Conservation (phyloP, 371 early-diverging fungal genomes). For the Actinomucor elegans region DNA sequence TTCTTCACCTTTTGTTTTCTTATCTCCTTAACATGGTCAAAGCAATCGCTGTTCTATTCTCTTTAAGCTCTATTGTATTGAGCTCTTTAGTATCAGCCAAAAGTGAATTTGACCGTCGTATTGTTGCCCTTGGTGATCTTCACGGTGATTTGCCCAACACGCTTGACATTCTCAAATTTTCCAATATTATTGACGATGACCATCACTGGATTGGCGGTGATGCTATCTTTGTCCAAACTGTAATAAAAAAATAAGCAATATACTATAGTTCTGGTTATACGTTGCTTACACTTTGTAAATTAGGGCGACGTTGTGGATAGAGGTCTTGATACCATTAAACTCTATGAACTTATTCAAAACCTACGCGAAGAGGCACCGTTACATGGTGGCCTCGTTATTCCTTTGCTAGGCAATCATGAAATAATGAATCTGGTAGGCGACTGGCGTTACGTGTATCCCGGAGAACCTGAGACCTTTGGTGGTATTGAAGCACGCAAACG, state of each 20-base stretch:
- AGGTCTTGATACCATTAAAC: conserved; percentile 69
- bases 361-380: conserved; percentile 58
- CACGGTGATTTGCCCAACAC: conserved; percentile 71
- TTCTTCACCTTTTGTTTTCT: too few species aligned
- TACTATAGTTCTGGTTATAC: background rate
- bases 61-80: too few species aligned
- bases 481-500: conserved; percentile 45
- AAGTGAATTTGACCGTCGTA: conserved; percentile 36
- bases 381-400: conserved; percentile 61
- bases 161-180: conserved; percentile 57
- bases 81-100: too few species aligned
- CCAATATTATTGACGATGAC: conserved; percentile 58
- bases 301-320: conserved; percentile 78
- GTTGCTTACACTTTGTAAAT: background rate
- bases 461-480: conserved; percentile 69
- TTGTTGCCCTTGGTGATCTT: conserved; percentile 78
- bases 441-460: conserved; percentile 69
- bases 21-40: background rate
- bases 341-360: conserved; percentile 62
- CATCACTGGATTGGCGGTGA: conserved; percentile 66
- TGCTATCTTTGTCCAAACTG: conserved; percentile 55
- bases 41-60: background rate
- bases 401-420: conserved; percentile 70
- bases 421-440: conserved; percentile 75
- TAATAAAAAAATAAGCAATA: conserved; percentile 9